These are phyloP conservation scores for Carex kokanica DNA, from an alignment of 176 grass and related monocot genomes.

Conservation along the genomic window DNA sequence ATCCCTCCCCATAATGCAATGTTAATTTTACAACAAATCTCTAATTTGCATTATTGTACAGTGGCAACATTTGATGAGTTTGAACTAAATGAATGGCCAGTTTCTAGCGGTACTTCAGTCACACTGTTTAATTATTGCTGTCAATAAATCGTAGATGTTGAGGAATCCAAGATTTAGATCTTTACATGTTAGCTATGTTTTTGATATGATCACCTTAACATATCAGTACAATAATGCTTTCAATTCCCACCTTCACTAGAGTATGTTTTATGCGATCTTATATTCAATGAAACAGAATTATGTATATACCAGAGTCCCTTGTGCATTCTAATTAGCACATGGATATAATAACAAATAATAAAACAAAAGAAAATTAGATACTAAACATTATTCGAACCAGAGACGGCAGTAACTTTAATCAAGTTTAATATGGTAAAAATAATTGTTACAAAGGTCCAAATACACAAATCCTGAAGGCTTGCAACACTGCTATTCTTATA, in stretches of 20 bases:
- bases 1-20: too few relatives aligned
- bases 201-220: not conserved
- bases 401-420: not conserved
- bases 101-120: not conserved
- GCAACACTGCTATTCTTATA: not conserved
- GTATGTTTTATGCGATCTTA: not conserved
- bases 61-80: not conserved
- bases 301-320: not conserved
- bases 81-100: not conserved
- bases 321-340: not conserved
- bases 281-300: not conserved
- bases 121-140: too few relatives aligned
- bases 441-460: not conserved
- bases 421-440: not conserved
- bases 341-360: not conserved
- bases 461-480: not conserved
- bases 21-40: not conserved
- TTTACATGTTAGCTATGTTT: not conserved
- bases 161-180: too few relatives aligned
- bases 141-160: too few relatives aligned
- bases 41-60: not conserved
- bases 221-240: not conserved
- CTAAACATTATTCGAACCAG: not conserved
- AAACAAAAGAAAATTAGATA: not conserved
- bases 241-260: not conserved